Conservation (phyloP, 176 grass and related monocot genomes). For the Oryza rufipogon region DNA sequence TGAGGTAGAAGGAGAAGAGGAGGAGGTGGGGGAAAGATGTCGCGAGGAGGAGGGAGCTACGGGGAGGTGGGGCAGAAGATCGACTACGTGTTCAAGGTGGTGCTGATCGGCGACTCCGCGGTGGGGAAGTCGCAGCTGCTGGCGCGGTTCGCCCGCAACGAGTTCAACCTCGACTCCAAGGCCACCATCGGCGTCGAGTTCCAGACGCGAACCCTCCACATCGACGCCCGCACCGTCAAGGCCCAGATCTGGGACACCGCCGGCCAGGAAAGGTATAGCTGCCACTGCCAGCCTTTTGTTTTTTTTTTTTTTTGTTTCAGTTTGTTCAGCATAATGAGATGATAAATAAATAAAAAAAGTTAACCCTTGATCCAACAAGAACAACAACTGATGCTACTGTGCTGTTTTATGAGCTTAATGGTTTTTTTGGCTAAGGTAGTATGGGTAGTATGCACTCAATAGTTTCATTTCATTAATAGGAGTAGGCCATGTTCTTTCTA, state of each 20-base stretch:
- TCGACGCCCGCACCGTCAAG: constrained; percentile 68
- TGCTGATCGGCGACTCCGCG: constrained; percentile 77
- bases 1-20: neutral
- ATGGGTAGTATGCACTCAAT: neutral
- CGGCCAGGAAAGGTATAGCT: constrained; percentile 65
- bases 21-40: constrained; percentile 27
- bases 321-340: neutral
- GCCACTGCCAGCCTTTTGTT: neutral
- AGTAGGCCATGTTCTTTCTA: neutral
- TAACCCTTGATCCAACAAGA: constrained; percentile 1
- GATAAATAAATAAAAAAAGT: neutral
- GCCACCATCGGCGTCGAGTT: constrained; percentile 95
- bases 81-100: constrained; percentile 75
- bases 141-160: constrained; percentile 75
- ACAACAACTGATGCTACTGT: neutral
- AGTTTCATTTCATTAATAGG: neutral
- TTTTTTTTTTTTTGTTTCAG: neutral
- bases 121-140: constrained; percentile 82
- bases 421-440: neutral
- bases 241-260: constrained; percentile 92
- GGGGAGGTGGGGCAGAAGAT: constrained; percentile 61
- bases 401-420: neutral
- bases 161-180: constrained; percentile 94
- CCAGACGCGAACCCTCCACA: constrained; percentile 74
- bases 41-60: constrained; percentile 39